phyloP scores from a whole-genome alignment of 495 filamentous ascomycete genomes.

The Aspergillus baeticus region DNA sequence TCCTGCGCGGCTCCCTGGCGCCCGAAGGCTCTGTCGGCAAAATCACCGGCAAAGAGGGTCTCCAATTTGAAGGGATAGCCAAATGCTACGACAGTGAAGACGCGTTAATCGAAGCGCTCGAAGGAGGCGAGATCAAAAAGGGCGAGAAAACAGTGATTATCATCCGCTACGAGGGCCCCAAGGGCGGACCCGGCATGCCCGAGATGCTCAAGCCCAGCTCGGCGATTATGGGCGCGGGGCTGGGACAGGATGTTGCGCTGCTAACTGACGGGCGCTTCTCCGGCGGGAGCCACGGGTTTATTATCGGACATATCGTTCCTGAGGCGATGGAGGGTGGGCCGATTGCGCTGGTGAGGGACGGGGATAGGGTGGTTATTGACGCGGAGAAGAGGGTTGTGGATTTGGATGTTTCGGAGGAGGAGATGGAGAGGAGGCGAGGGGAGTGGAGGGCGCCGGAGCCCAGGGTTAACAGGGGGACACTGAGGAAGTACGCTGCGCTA shows the following conservation, averaged over 20 bases:
- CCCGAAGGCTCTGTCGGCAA: conserved; percentile 94
- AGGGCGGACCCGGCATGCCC: conserved; percentile 96
- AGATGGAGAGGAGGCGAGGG: conserved; percentile 64
- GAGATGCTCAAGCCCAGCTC: conserved; percentile 82
- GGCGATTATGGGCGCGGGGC: conserved; percentile 80
- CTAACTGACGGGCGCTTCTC: conserved; percentile 42
- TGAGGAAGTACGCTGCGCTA: too few species aligned
- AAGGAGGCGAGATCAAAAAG: conserved; percentile 83
- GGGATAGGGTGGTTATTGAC: conserved; percentile 51
- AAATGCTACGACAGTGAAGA: conserved; percentile 85
- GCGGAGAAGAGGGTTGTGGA: conserved; percentile 44
- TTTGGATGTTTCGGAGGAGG: conserved; percentile 44
- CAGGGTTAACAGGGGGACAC: too few species aligned
- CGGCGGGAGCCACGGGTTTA: conserved; percentile 42
- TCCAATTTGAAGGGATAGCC: conserved; percentile 80
- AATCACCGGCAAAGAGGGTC: conserved; percentile 97
- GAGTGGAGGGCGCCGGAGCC: conserved; percentile 50
- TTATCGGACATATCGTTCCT: conserved; percentile 49
- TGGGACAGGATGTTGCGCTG: conserved; percentile 60
- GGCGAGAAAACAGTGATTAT: conserved; percentile 97
- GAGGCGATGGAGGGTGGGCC: conserved; percentile 56
- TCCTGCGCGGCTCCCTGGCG: conserved; percentile 85
- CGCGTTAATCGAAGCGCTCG: conserved; percentile 72
- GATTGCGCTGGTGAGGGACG: conserved; percentile 46
- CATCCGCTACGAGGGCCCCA: conserved; percentile 95